These are phyloP conservation scores for Fomitopsis schrenkii DNA, from an alignment of 1,284 basidiomycete species.

Conservation along the genomic window DNA sequence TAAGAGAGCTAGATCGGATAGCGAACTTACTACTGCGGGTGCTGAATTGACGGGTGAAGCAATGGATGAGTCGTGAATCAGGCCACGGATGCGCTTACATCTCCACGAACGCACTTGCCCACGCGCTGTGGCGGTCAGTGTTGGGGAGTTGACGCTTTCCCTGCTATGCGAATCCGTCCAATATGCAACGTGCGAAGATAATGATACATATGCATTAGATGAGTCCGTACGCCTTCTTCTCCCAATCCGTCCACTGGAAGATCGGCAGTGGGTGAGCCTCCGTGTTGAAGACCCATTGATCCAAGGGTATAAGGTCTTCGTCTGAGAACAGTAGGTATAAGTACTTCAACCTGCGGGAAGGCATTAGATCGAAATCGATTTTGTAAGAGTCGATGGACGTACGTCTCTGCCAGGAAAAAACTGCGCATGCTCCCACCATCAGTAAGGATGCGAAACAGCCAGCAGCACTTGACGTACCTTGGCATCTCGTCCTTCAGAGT, in stretches of 20 bases:
- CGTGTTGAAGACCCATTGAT: conserved; percentile 83
- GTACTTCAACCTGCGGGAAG: conserved; percentile 52
- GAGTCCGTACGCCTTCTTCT: conserved; percentile 23
- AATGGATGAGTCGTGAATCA: conserved; percentile 9
- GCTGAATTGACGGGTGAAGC: not conserved
- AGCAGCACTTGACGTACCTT: conserved; percentile 38
- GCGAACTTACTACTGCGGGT: conserved; percentile 1
- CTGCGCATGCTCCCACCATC: conserved; percentile 28
- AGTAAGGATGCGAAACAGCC: not conserved
- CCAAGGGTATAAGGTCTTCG: conserved; percentile 57
- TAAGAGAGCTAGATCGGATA: conserved; percentile 16
- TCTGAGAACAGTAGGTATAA: conserved; percentile 60
- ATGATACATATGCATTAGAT: not conserved
- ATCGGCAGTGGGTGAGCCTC: conserved; percentile 79
- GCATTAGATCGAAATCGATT: conserved; percentile 4
- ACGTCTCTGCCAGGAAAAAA: conserved; percentile 73
- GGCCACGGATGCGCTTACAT: not conserved
- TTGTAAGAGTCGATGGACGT: conserved; percentile 13
- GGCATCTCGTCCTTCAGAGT: conserved; percentile 56
- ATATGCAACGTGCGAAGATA: not conserved
- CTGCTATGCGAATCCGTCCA: not conserved
- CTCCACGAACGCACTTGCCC: too few species aligned
- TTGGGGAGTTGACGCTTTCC: too few species aligned
- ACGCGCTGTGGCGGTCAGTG: too few species aligned
- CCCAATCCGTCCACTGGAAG: conserved; percentile 56